phyloP scores from a whole-genome alignment of 1,284 basidiomycete species.

The Agroathelia rolfsii region DNA sequence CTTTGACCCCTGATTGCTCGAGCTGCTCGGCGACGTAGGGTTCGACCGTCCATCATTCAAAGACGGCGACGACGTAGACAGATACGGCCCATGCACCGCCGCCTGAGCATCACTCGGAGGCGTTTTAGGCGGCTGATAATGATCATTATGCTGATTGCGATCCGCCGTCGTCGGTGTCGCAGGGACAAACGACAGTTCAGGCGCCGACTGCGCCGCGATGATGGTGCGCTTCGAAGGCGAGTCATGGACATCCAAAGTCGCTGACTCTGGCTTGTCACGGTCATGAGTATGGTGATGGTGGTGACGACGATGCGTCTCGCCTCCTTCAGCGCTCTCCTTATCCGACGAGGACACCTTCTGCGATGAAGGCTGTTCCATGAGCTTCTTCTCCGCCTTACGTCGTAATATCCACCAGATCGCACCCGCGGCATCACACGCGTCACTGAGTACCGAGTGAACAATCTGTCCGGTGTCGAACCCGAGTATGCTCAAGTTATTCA shows the following conservation, averaged over 20 bases:
- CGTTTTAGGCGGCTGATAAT: too few relatives aligned
- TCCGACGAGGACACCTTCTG: constrained; percentile 23
- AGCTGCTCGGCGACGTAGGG: constrained; percentile 51
- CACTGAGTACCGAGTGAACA: constrained; percentile 81
- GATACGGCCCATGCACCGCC: constrained; percentile 39
- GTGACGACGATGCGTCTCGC: too few relatives aligned
- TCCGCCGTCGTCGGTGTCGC: constrained; percentile 53
- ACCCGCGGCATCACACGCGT: constrained; percentile 89
- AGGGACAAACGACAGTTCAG: constrained; percentile 60
- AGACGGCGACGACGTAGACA: constrained; percentile 54
- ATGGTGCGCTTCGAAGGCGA: constrained; percentile 8
- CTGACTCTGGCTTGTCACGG: constrained; percentile 15
- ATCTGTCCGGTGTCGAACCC: constrained; percentile 95
- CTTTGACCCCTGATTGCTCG: constrained; percentile 33
- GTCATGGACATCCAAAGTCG: constrained; percentile 20
- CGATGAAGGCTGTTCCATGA: constrained; percentile 33
- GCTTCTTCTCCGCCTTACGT: constrained; percentile 63
- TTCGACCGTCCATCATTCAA: constrained; percentile 43
- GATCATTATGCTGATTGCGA: too few relatives aligned
- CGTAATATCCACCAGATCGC: constrained; percentile 97
- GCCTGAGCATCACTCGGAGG: constrained; percentile 44
- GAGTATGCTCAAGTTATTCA: constrained; percentile 68
- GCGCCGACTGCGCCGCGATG: constrained; percentile 24
- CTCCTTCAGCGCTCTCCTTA: too few relatives aligned
- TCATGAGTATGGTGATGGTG: constrained; percentile 12